Evolutionary conservation across 345 rosid species (phyloP).

Genomic region (Pugionium cornutum): DNA sequence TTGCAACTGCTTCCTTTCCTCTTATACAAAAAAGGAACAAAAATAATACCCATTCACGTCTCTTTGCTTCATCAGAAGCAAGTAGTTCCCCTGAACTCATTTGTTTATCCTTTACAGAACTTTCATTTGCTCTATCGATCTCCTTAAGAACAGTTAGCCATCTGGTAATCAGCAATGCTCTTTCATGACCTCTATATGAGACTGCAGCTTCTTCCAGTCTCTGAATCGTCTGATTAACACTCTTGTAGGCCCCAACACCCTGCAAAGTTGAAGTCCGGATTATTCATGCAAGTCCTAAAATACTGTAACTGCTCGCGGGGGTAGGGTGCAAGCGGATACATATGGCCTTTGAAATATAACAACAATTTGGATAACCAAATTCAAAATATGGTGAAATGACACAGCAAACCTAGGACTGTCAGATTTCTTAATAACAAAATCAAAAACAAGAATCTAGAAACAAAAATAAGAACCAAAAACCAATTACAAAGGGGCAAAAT

Average conservation of each 20-base stretch:
- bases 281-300: slow-evolving; percentile 17
- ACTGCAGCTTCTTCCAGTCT: slow-evolving; percentile 89
- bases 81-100: slow-evolving; percentile 44
- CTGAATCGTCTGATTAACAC: slow-evolving; percentile 68
- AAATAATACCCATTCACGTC: slow-evolving; percentile 50
- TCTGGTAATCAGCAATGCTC: slow-evolving; percentile 68
- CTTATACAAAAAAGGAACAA: background rate
- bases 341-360: background rate
- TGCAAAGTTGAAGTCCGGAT: slow-evolving; percentile 30
- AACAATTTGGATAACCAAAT: background rate
- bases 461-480: slow-evolving; percentile 3
- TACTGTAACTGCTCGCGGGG: background rate
- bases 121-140: slow-evolving; percentile 47
- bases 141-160: slow-evolving; percentile 82
- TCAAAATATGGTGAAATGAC: background rate
- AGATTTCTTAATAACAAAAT: slow-evolving; percentile 6
- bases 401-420: background rate
- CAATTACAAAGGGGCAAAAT: background rate
- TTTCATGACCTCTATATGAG: slow-evolving; percentile 70
- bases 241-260: slow-evolving; percentile 63
- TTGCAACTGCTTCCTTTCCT: slow-evolving; percentile 12
- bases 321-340: background rate
- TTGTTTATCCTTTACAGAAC: slow-evolving; percentile 48
- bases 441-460: slow-evolving; percentile 3
- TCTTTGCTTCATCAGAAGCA: slow-evolving; percentile 56